These are phyloP conservation scores for Margaritispora aquatica DNA, from an alignment of 495 filamentous ascomycete genomes.

Conservation along the genomic window DNA sequence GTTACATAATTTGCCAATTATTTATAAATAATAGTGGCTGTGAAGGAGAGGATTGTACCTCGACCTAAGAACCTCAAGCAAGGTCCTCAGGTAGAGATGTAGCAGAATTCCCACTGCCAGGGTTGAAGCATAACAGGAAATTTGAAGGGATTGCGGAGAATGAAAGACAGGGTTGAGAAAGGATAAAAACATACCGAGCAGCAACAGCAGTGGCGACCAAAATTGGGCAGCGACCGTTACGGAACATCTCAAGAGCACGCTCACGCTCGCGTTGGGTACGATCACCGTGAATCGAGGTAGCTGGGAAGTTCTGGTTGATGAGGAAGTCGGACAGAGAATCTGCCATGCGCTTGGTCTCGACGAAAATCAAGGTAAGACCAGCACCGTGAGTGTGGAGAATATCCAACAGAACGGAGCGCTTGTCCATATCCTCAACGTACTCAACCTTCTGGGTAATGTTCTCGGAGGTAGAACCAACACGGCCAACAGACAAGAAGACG, in stretches of 20 bases:
- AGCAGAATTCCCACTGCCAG: no score
- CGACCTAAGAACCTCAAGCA: no score
- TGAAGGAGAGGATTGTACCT: no score
- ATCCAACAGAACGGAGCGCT: slow-evolving; percentile 94
- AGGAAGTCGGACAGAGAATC: slow-evolving; percentile 96
- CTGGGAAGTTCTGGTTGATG: slow-evolving; percentile 95
- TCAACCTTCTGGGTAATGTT: slow-evolving; percentile 99
- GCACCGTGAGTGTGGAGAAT: slow-evolving; percentile 92
- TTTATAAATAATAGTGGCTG: no score
- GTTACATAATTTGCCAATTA: no score
- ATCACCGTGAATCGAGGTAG: slow-evolving; percentile 98
- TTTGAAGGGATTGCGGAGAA: background rate
- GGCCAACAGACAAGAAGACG: slow-evolving; percentile 95
- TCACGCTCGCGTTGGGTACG: slow-evolving; percentile 98
- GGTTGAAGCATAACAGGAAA: no score
- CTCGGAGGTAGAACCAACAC: slow-evolving; percentile 98
- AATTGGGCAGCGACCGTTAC: slow-evolving; percentile 90
- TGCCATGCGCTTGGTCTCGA: slow-evolving; percentile 99
- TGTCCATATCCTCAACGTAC: slow-evolving; percentile 95
- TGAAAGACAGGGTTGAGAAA: slow-evolving; percentile 22
- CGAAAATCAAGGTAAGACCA: slow-evolving; percentile 94
- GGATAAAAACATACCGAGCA: slow-evolving; percentile 50
- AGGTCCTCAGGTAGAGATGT: no score
- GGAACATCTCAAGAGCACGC: slow-evolving; percentile 93
- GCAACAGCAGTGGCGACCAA: slow-evolving; percentile 96